These are phyloP conservation scores for Yarrowia sp. DNA, from an alignment of 805 yeast species.

Conservation along the genomic window DNA sequence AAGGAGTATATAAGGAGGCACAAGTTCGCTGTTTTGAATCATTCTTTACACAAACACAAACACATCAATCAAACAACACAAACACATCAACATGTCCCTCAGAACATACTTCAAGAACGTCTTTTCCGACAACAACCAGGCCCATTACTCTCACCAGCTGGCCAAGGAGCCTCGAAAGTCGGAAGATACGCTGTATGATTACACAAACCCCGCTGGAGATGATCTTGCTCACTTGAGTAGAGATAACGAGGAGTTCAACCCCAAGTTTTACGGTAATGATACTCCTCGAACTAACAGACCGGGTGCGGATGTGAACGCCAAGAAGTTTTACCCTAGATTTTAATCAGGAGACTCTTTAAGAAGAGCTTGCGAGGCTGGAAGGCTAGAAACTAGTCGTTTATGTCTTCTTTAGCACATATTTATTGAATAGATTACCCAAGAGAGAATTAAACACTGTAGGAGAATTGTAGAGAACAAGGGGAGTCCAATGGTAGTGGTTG, in stretches of 20 bases:
- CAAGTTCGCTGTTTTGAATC: no score
- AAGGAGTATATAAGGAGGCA: no score
- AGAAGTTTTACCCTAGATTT: conserved; percentile 9
- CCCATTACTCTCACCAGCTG: not conserved
- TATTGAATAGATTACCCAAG: no score
- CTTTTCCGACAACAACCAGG: not conserved
- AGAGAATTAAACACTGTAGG: no score
- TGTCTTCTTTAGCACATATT: no score
- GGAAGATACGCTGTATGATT: not conserved
- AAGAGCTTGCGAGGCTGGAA: no score
- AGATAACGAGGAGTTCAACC: conserved; percentile 22
- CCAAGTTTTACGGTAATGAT: conserved; percentile 7
- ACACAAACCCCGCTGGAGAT: not conserved
- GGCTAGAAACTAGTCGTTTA: no score
- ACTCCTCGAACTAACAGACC: conserved; percentile 16
- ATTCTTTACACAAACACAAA: not conserved
- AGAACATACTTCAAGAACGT: conserved; percentile 9
- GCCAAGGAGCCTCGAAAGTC: not conserved
- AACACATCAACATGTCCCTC: not conserved
- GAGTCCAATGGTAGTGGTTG: no score
- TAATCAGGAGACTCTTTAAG: not conserved
- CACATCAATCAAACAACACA: not conserved
- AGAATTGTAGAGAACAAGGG: no score
- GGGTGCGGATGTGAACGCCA: not conserved
- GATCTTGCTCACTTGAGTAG: not conserved